Conservation (phyloP, 1,284 basidiomycete genomes). For the Leccinum pachyderme region DNA sequence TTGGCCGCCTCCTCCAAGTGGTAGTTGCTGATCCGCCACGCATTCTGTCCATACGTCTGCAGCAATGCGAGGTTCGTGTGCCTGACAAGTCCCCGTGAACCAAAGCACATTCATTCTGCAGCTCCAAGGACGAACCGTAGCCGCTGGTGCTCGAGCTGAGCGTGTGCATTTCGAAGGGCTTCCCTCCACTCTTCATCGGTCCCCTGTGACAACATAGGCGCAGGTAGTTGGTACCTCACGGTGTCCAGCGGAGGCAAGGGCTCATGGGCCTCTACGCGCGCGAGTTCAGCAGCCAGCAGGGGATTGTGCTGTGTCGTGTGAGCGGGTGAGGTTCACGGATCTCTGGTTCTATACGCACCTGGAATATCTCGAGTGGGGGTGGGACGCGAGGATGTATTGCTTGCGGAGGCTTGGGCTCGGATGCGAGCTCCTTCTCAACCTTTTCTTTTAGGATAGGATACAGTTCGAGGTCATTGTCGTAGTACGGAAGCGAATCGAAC, state of each 20-base stretch:
- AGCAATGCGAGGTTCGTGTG: conserved; percentile 84
- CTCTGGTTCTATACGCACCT: conserved; percentile 21
- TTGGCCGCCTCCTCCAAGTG: conserved; percentile 77
- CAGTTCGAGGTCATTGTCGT: conserved; percentile 87
- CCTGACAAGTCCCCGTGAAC: conserved; percentile 39
- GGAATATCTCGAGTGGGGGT: conserved; percentile 63
- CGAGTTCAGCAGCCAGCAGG: conserved; percentile 68
- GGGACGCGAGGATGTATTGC: conserved; percentile 71
- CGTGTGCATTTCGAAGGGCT: conserved; percentile 77
- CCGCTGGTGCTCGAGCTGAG: conserved; percentile 89
- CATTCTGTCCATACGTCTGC: conserved; percentile 86
- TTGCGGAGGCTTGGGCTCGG: conserved; percentile 56
- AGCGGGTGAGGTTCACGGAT: conserved; percentile 8
- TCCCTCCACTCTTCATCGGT: conserved; percentile 77
- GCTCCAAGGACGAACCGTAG: conserved; percentile 59
- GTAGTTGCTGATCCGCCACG: conserved; percentile 91
- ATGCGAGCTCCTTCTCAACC: conserved; percentile 71
- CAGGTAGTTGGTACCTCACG: conserved; percentile 76
- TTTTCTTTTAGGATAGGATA: conserved; percentile 68
- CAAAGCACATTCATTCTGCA: not conserved
- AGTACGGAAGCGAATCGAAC: conserved; percentile 91
- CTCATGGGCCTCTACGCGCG: conserved; percentile 69
- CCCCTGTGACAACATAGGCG: conserved; percentile 61
- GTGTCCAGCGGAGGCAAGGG: conserved; percentile 76
- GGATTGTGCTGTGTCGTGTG: conserved; percentile 52